Evolutionary conservation across 495 filamentous ascomycete genomes (phyloP), one percentile per base, ranked within the genome.

Genomic region (Talaromyces proteolyticus): DNA sequence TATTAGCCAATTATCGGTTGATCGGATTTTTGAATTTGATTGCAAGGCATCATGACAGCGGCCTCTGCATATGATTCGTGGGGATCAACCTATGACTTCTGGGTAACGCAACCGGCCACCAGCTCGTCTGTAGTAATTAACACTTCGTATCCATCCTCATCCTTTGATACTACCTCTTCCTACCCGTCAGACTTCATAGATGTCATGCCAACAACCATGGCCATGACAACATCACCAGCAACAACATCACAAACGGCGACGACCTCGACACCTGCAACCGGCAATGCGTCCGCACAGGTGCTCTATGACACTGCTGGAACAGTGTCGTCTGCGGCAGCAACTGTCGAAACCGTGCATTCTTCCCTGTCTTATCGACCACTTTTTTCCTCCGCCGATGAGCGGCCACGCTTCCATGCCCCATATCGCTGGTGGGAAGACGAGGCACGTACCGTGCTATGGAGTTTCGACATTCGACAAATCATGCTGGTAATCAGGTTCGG

Each of bases 351-450:
- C 14, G 29, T 14, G 14, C 29, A 34, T 10, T 10, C 29, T 10
- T 10, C 29, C 29, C 29, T 42, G 11, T 11, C 23, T 12, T 71
- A 69, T 44, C 66, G 56, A 16, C 56, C 59, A 34, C 44, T 72
- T 4, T 74, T 72, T 56, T 58, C 56, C 22, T 22, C 57, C 4
- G 43, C 52, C 29, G 36, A 57, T 1, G 70, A 74, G 45, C 51
- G 66, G 8, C 67, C 70, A 18, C 57, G 52, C 7, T 67, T 68
- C 46, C 57, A 45, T 18, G 41, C 59, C 3, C 18, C 55, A 0
- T 72, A 67, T 42, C 47, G 26, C 37, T 74, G 67, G 66, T 74
- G 70, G 70, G 70, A 72, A 46, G 70, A 71, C 38, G 69, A 74
- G 42, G 67, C 68, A 0, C 60, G 56, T 0, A 63, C 69, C 0